Base-by-base conservation (phyloP, 371 early-diverging fungal species). In the Mucor sp. region DNA sequence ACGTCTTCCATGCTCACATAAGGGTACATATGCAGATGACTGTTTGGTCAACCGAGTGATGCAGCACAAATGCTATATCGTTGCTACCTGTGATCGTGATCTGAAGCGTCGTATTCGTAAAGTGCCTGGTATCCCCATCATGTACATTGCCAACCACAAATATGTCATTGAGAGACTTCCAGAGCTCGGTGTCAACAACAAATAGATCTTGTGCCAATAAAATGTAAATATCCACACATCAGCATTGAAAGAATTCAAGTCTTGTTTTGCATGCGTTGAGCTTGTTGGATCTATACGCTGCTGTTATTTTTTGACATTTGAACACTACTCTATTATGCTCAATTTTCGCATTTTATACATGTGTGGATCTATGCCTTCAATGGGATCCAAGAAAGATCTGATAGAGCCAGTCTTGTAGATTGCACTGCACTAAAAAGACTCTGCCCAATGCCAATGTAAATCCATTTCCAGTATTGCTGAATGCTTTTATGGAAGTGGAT, bases 1-100 rank as follows among this genome's bases (percentile, higher is more conserved):
- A 69, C 86, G 98, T 27, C 83, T 99, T 43, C 94, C 96, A 14
- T 99, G 99, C 82, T 89, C 95, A 57, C 99, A 99, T 82, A 97
- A 96, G 72, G 99, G 99, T 37, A 99, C 98, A 2, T 99, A 99
- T 87, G 99, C 99, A 33, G 99, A 99, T 90, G 99, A 99, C 87
- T 99, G 99, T 77, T 83, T 99, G 47, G 96, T 99, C 4, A 90
- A 97, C 62, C 85, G 99, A 39, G 91, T 99, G 6, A 97, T 91
- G 87, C 95, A 94, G 81, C 97, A 99, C 79, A 90, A 93, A 68
- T 99, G 99, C 84, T 99, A 98, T 78, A 96, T 99, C 72, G 99
- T 99, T 4, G 99, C 99, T 17, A 99, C 99, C 7, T 99, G 99
- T 73, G 99, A 99, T 90, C 89, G 90, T 66, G 99, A 99, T 76